These are phyloP conservation scores for Rubroboletus pulcherrimus DNA, from an alignment of 768 basidiomycete genomes.

Conservation along the genomic window DNA sequence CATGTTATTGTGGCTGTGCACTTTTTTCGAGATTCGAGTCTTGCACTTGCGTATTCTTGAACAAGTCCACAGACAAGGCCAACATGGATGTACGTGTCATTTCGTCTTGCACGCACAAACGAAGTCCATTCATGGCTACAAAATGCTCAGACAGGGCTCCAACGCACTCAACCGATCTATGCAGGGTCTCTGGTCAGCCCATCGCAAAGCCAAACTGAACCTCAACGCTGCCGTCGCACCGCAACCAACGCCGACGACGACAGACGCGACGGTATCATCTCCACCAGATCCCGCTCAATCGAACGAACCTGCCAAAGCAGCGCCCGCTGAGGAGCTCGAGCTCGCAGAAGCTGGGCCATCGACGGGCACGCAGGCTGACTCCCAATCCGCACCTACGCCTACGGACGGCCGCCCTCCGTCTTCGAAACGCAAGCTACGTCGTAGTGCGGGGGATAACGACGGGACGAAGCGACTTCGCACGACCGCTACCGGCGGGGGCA, in stretches of 20 bases:
- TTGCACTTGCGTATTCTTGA: background rate
- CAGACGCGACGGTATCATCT: constrained; percentile 2
- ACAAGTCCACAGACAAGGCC: background rate
- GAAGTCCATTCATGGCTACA: constrained; percentile 14
- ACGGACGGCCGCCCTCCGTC: constrained; percentile 18
- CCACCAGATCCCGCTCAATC: background rate
- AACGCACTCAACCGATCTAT: constrained; percentile 76
- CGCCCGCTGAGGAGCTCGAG: constrained; percentile 16
- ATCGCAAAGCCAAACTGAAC: constrained; percentile 64
- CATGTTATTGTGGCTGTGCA: background rate
- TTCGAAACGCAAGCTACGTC: constrained; percentile 64
- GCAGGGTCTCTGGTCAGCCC: constrained; percentile 74
- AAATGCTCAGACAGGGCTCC: constrained; percentile 58
- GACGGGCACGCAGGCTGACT: background rate
- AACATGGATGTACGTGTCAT: constrained; percentile 18
- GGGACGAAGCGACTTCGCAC: constrained; percentile 55
- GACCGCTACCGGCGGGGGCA: constrained; percentile 25
- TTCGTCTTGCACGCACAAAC: background rate
- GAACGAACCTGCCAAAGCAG: constrained; percentile 28
- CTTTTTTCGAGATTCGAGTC: background rate
- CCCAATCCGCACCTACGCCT: background rate
- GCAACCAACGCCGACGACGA: background rate
- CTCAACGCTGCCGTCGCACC: constrained; percentile 42
- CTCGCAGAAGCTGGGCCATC: constrained; percentile 11
- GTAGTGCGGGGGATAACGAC: constrained; percentile 41